These are phyloP conservation scores for Vachellia collinsii DNA, from an alignment of 306 rosid species.

Conservation along the genomic window DNA sequence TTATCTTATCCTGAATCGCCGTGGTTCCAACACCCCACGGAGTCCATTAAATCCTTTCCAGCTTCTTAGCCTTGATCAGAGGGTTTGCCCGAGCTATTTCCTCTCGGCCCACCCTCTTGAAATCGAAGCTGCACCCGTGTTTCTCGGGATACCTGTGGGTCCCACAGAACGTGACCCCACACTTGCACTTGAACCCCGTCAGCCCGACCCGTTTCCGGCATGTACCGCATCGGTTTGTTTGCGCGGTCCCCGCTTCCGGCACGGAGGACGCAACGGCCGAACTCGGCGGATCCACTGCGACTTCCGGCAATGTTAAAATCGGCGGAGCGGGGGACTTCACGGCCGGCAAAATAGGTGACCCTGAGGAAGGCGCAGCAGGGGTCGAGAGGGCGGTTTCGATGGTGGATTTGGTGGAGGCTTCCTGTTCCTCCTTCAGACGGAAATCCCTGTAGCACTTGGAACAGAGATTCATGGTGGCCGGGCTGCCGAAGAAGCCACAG, in stretches of 20 bases:
- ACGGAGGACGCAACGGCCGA: background rate
- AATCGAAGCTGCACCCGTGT: constrained; percentile 81
- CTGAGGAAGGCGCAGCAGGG: constrained; percentile 1
- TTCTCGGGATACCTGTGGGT: constrained; percentile 89
- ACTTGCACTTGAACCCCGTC: constrained; percentile 81
- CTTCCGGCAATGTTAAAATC: constrained; percentile 17
- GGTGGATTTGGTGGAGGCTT: constrained; percentile 79
- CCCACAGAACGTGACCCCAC: constrained; percentile 86
- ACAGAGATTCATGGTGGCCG: constrained; percentile 92
- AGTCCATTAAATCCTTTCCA: constrained; percentile 60
- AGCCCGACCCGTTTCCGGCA: constrained; percentile 86
- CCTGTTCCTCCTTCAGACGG: constrained; percentile 63
- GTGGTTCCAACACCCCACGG: constrained; percentile 25
- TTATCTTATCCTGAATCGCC: background rate
- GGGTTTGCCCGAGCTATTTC: constrained; percentile 91
- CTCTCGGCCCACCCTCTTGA: constrained; percentile 76
- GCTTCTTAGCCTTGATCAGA: constrained; percentile 72
- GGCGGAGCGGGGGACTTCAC: constrained; percentile 37
- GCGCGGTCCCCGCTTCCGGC: constrained; percentile 14
- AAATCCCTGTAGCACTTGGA: constrained; percentile 82
- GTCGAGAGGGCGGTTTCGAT: constrained; percentile 69
- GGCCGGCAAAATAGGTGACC: constrained; percentile 12
- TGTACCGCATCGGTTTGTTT: constrained; percentile 63
- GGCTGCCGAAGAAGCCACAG: constrained; percentile 92
- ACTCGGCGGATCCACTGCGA: constrained; percentile 26